Evolutionary conservation across 805 yeast genomes (phyloP).

Genomic region (Torulaspora gathmanii): DNA sequence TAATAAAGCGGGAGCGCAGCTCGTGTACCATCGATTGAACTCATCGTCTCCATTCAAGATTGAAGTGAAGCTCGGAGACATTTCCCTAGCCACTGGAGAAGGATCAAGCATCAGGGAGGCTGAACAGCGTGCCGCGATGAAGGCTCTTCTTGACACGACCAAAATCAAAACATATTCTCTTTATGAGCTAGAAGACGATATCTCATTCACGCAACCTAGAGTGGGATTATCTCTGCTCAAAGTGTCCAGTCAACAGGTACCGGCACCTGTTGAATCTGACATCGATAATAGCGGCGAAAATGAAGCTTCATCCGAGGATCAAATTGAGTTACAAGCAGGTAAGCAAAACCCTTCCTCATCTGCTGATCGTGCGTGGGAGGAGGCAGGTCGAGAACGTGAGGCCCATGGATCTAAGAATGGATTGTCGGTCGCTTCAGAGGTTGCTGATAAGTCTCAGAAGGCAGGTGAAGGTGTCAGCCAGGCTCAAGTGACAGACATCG

Average conservation of each 20-base stretch:
- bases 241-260: neutral
- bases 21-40: slow-evolving; percentile 27
- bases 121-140: slow-evolving; percentile 75
- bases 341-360: neutral
- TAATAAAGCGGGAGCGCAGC: slow-evolving; percentile 25
- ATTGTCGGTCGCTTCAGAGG: too few relatives aligned
- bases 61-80: slow-evolving; percentile 54
- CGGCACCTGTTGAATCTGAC: neutral
- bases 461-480: neutral
- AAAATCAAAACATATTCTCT: slow-evolving; percentile 49
- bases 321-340: too few relatives aligned
- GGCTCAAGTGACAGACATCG: neutral
- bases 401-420: too few relatives aligned
- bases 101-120: slow-evolving; percentile 68
- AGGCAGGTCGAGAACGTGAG: neutral
- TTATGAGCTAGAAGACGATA: slow-evolving; percentile 11
- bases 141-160: slow-evolving; percentile 52
- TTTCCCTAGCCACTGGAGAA: slow-evolving; percentile 57
- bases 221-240: neutral
- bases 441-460: too few relatives aligned
- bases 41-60: slow-evolving; percentile 46
- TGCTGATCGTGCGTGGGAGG: neutral
- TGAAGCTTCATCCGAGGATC: neutral
- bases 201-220: neutral
- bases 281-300: neutral